Evolutionary conservation across 1,284 basidiomycete genomes (phyloP).

Genomic region (Macrocystidia cucumis): DNA sequence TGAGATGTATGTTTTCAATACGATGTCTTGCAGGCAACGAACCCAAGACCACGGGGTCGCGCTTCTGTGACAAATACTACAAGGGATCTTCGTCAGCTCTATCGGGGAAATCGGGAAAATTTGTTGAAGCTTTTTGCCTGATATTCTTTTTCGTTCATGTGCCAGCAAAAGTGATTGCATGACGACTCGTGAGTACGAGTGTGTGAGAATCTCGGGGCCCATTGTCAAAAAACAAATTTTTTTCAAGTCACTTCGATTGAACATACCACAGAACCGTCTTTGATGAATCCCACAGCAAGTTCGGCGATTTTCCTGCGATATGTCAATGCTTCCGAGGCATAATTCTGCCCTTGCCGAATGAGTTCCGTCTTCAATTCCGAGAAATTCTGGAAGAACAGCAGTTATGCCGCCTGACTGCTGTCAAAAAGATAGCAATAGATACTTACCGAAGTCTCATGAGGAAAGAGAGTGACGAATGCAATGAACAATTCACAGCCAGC

Average conservation of each 20-base stretch:
- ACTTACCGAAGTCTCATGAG: conserved; percentile 75
- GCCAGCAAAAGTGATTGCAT: conserved; percentile 89
- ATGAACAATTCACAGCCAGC: conserved; percentile 91
- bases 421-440: conserved; percentile 5
- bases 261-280: conserved; percentile 86
- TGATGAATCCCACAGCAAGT: conserved; percentile 87
- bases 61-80: conserved; percentile 95
- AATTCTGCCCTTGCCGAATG: conserved; percentile 70
- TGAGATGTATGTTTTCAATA: conserved; percentile 8
- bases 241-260: too few species aligned
- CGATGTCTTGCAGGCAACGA: conserved; percentile 18
- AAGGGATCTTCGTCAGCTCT: conserved; percentile 10
- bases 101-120: conserved; percentile 10
- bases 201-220: conserved; percentile 81
- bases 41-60: conserved; percentile 80
- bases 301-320: conserved; percentile 90
- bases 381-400: conserved; percentile 49
- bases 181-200: conserved; percentile 94
- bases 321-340: conserved; percentile 73
- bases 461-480: conserved; percentile 79
- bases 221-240: too few species aligned
- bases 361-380: conserved; percentile 77
- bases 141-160: conserved; percentile 87
- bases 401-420: conserved; percentile 9
- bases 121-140: conserved; percentile 26